These are phyloP conservation scores for Pseudocercospora vitis DNA, from an alignment of 2,329 filamentous ascomycete species.

Conservation along the genomic window DNA sequence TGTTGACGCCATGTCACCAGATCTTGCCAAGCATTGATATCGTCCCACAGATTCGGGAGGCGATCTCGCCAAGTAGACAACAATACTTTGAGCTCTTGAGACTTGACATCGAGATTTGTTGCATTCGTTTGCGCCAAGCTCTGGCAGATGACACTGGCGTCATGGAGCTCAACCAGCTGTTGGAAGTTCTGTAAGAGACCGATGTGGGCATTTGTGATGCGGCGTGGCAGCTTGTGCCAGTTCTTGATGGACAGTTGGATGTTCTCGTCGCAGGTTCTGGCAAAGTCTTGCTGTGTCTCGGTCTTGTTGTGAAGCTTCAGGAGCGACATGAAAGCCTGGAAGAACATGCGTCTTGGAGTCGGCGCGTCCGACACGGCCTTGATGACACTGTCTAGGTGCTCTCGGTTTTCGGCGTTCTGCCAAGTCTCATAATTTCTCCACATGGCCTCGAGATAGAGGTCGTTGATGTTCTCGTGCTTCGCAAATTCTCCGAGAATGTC, in stretches of 20 bases:
- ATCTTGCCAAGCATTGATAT: conserved; percentile 99
- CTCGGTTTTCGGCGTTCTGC: conserved; percentile 80
- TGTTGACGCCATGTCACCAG: conserved; percentile 99
- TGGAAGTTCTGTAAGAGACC: conserved; percentile 97
- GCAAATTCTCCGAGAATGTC: conserved; percentile 96
- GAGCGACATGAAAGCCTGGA: conserved; percentile 96
- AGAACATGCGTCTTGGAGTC: conserved; percentile 89
- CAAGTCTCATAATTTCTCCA: conserved; percentile 97
- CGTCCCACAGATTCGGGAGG: conserved; percentile 96
- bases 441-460: conserved; percentile 88
- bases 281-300: conserved; percentile 78
- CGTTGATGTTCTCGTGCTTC: conserved; percentile 98
- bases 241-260: conserved; percentile 97
- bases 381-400: conserved; percentile 87
- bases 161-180: conserved; percentile 92
- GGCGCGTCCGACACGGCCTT: conserved; percentile 98
- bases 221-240: conserved; percentile 95
- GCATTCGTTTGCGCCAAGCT: conserved; percentile 84
- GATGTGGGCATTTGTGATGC: conserved; percentile 92
- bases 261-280: conserved; percentile 88
- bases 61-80: conserved; percentile 94
- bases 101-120: conserved; percentile 86
- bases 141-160: conserved; percentile 93
- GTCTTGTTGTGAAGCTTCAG: conserved; percentile 91
- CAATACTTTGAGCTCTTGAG: conserved; percentile 89